These are phyloP conservation scores for Sordaria brevicollis DNA, from an alignment of 495 filamentous ascomycete species.

Conservation along the genomic window DNA sequence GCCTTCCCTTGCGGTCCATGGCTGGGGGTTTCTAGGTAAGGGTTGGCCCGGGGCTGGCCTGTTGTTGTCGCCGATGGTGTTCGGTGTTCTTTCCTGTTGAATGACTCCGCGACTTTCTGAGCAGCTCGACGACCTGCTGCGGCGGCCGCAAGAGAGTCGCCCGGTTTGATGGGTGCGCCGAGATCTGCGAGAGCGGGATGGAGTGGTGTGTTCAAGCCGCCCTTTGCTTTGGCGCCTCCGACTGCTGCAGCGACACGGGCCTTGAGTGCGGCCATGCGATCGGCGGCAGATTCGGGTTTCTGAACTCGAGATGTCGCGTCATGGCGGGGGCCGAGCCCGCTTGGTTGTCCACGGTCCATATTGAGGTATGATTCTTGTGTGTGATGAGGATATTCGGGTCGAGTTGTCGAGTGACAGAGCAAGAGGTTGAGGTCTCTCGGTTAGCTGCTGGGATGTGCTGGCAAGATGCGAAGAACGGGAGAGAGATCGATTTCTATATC, in stretches of 20 bases:
- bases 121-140: constrained; percentile 17
- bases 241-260: constrained; percentile 73
- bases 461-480: neutral
- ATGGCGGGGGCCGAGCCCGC: constrained; percentile 42
- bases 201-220: constrained; percentile 80
- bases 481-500: neutral
- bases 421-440: neutral
- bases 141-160: constrained; percentile 12
- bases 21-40: constrained; percentile 71
- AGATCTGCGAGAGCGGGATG: constrained; percentile 81
- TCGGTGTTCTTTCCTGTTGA: constrained; percentile 23
- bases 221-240: constrained; percentile 46
- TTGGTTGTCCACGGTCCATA: constrained; percentile 33
- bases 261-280: constrained; percentile 58
- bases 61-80: constrained; percentile 16
- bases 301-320: constrained; percentile 39
- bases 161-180: constrained; percentile 46
- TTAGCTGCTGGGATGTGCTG: neutral
- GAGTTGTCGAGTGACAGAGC: neutral
- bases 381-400: neutral
- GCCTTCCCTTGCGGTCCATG: constrained; percentile 52
- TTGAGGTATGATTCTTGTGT: neutral
- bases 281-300: constrained; percentile 43
- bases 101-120: constrained; percentile 5
- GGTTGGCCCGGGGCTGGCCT: constrained; percentile 50